These are phyloP conservation scores for Ormosia semicastrata DNA, from an alignment of 306 rosid genomes.

Conservation along the genomic window DNA sequence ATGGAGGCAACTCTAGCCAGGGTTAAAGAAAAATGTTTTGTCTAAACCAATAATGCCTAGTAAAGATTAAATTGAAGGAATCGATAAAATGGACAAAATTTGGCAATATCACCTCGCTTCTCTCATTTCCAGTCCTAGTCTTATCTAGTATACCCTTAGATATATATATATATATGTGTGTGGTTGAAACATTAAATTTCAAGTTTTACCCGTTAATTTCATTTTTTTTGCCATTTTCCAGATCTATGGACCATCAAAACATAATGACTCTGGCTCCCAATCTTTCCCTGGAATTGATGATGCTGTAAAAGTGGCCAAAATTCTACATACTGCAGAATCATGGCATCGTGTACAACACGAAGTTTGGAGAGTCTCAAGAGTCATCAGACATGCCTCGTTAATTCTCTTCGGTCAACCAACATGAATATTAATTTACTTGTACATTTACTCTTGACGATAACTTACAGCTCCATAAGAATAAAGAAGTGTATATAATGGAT, in stretches of 20 bases:
- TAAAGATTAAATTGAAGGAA: not conserved
- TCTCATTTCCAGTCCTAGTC: not conserved
- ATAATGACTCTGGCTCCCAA: constrained; percentile 60
- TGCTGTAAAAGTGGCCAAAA: constrained; percentile 46
- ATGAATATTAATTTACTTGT: constrained; percentile 17
- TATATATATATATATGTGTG: too few relatives aligned
- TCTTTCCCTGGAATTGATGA: constrained; percentile 63
- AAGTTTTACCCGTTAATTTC: not conserved
- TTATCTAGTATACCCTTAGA: not conserved
- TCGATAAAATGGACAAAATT: not conserved
- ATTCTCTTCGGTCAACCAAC: constrained; percentile 55
- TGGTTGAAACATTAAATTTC: not conserved
- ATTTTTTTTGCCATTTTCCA: constrained; percentile 20
- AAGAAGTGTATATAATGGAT: not conserved
- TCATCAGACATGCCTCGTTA: constrained; percentile 53
- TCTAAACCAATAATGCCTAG: not conserved
- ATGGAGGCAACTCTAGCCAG: not conserved
- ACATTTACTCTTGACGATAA: not conserved
- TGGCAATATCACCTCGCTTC: not conserved
- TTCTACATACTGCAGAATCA: constrained; percentile 43
- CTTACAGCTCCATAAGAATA: not conserved
- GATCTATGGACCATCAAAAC: constrained; percentile 65
- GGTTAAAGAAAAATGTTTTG: not conserved
- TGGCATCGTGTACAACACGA: constrained; percentile 64
- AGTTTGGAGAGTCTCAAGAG: constrained; percentile 73